Conservation (phyloP, 108 stramenopile species). For the Cyclotella cryptica region DNA sequence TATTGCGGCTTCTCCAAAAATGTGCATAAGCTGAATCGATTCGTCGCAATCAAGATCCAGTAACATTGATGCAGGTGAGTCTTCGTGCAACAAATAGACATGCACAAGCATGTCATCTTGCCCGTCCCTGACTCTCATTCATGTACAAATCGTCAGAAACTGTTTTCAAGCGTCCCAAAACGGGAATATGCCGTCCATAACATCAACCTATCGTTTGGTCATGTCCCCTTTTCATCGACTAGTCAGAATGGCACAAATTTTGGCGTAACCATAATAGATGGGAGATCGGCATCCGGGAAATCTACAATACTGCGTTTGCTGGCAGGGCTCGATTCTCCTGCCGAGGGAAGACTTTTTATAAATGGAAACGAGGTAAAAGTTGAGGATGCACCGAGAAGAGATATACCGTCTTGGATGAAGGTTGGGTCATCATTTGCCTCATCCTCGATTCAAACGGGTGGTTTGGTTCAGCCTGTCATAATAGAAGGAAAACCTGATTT, state of each 20-base stretch:
- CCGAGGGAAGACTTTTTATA: constrained; percentile 23
- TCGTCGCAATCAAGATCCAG: constrained; percentile 19
- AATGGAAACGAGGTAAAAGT: constrained; percentile 24
- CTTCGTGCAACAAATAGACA: neutral
- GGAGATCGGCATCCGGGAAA: constrained; percentile 52
- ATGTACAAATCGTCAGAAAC: constrained; percentile 13
- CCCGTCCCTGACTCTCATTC: neutral
- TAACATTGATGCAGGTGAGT: constrained; percentile 44
- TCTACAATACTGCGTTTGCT: constrained; percentile 46
- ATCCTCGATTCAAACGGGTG: neutral
- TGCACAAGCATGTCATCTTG: too few relatives aligned
- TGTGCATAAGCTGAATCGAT: neutral
- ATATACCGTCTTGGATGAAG: constrained; percentile 34
- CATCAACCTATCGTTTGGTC: constrained; percentile 40
- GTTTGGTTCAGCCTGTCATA: constrained; percentile 29
- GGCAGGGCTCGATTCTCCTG: constrained; percentile 38
- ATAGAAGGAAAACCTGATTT: constrained; percentile 44
- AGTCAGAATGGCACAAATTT: constrained; percentile 15
- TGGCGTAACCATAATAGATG: constrained; percentile 35
- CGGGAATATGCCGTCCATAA: constrained; percentile 52
- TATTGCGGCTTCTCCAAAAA: too few relatives aligned
- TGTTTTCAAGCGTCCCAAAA: constrained; percentile 56
- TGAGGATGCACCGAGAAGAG: neutral
- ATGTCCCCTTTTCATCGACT: neutral
- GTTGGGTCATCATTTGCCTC: constrained; percentile 3